Evolutionary conservation across 1,284 basidiomycete species (phyloP).

Genomic region (Ganoderma lingzhi): DNA sequence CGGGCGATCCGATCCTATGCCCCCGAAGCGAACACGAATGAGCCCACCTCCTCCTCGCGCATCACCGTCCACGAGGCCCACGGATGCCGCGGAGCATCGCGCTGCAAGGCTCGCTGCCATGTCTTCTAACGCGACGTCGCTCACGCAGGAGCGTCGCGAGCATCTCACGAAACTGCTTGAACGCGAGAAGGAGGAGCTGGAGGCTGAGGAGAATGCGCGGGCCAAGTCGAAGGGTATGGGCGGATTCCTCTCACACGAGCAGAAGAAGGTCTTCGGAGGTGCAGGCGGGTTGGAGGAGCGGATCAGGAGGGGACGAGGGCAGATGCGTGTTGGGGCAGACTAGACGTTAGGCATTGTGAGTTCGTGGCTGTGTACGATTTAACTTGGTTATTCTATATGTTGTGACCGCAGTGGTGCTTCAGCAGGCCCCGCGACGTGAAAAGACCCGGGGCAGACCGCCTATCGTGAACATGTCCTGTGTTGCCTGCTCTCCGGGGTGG

Average conservation of each 20-base stretch:
- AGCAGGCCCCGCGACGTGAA: not conserved
- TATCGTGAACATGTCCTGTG: not conserved
- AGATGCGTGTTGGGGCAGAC: conserved; percentile 43
- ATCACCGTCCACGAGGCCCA: conserved; percentile 34
- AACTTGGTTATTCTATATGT: not conserved
- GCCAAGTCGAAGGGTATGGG: conserved; percentile 77
- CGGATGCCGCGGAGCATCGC: conserved; percentile 60
- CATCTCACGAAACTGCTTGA: conserved; percentile 69
- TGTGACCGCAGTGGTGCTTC: not conserved
- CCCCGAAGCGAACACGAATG: conserved; percentile 51
- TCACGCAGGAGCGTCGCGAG: conserved; percentile 74
- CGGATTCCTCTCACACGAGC: conserved; percentile 73
- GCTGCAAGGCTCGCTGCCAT: conserved; percentile 89
- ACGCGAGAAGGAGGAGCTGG: conserved; percentile 76
- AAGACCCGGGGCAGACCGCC: not conserved
- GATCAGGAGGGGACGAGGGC: conserved; percentile 66
- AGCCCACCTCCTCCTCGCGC: conserved; percentile 46
- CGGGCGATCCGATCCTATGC: conserved; percentile 30
- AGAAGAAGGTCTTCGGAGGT: conserved; percentile 82
- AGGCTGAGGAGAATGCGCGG: conserved; percentile 67
- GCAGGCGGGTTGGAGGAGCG: conserved; percentile 79
- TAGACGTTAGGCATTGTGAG: conserved; percentile 14
- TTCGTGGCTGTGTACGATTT: not conserved
- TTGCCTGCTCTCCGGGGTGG: not conserved
- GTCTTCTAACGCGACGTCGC: conserved; percentile 72